Conservation (phyloP, 495 filamentous ascomycete species). For the Aspergillus asperescens region DNA sequence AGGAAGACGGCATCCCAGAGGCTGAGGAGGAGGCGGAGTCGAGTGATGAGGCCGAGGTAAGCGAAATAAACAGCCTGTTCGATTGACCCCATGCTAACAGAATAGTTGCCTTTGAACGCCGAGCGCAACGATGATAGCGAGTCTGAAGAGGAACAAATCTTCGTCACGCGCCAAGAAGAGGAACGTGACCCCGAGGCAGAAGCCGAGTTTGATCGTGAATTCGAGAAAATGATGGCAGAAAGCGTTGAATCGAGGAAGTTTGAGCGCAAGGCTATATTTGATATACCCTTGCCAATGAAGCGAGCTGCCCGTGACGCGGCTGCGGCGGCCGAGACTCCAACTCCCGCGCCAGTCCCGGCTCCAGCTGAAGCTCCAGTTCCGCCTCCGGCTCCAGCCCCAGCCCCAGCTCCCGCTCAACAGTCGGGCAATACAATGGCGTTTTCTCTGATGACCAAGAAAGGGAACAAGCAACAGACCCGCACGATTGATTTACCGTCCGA, state of each 20-base stretch:
- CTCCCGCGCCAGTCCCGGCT: conserved; percentile 18
- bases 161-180: conserved; percentile 85
- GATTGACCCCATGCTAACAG: conserved; percentile 1
- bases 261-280: conserved; percentile 88
- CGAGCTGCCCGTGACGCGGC: conserved; percentile 59
- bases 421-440: conserved; percentile 78
- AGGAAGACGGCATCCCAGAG: conserved; percentile 51
- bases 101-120: conserved; percentile 48
- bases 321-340: conserved; percentile 36
- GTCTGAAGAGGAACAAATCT: conserved; percentile 76
- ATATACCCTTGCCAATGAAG: conserved; percentile 87
- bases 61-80: conserved; percentile 6
- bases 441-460: conserved; percentile 90
- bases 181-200: conserved; percentile 90
- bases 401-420: conserved; percentile 16
- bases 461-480: conserved; percentile 93
- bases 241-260: conserved; percentile 90
- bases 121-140: conserved; percentile 45
- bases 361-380: not conserved
- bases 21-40: conserved; percentile 55
- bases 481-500: conserved; percentile 93
- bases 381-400: not conserved
- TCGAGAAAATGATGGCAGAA: conserved; percentile 98
- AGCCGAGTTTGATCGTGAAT: conserved; percentile 96
- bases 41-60: conserved; percentile 54